Base-by-base conservation (phyloP, 345 rosid species). In the Linum lewisii region DNA sequence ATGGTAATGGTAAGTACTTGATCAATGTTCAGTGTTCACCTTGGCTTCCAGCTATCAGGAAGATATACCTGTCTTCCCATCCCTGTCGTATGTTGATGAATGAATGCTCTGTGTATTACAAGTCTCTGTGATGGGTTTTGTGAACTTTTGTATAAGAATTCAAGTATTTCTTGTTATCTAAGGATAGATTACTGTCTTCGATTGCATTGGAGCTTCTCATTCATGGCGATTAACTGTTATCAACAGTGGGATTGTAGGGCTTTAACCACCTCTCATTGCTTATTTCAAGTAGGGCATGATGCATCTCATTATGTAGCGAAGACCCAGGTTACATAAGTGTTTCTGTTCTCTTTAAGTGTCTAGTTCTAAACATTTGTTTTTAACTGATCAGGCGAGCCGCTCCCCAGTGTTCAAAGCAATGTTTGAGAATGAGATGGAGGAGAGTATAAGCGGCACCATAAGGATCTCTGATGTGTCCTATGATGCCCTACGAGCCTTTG, bases 341-440 rank as follows among this genome's bases (percentile, higher is more conserved):
- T 6, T 9, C 19, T 51, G 52, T 6, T 3, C 58, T 65, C 24
- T n/a, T 60, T 32, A 18, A 24, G n/a, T n/a, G n/a, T n/a, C n/a
- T n/a, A 29, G 19, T 53, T 24, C 26, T 26, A 18, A 49, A 10
- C 9, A 2, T 21, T 58, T 34, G n/a, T n/a, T n/a, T 22, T 10
- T 24, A 44, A 65, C 26, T 54, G 58, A 64, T 44, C 75, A 88
- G 93, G 93, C 72, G 22, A 79, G 75, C 57, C 88, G 87, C 22
- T 92, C 95, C 0, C 96, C 93, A 0, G 90, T 92, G 45, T 88
- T 92, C 56, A 81, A 78, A 75, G 96, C 95, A 11, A 88, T 92
- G 96, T 80, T 86, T 9, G 85, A 80, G 73, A 88, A 86, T 52
- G 95, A 86, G 74, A 92, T 82, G 98, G 79, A 79, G 63, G 96